These are phyloP conservation scores for Kodamaea laetipori DNA, from an alignment of 805 yeast species.

Conservation along the genomic window DNA sequence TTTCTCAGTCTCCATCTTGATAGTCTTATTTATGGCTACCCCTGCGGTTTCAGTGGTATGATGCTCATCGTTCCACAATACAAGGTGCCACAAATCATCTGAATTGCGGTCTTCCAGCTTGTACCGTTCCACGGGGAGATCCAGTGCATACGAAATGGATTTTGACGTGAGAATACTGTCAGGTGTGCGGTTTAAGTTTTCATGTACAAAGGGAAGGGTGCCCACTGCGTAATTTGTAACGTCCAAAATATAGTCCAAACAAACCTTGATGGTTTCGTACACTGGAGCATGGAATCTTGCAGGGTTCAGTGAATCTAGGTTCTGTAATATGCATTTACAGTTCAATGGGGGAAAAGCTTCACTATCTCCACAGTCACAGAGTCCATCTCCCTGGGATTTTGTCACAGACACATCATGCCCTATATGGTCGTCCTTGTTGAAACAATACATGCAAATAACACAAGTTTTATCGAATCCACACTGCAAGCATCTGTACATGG, in stretches of 20 bases:
- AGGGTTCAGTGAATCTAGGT: slow-evolving; percentile 10
- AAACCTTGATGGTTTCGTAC: slow-evolving; percentile 30
- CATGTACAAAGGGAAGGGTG: slow-evolving; percentile 44
- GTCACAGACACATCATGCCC: slow-evolving; percentile 64
- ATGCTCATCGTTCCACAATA: slow-evolving; percentile 79
- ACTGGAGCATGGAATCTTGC: slow-evolving; percentile 22
- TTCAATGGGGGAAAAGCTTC: slow-evolving; percentile 60
- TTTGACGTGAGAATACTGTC: slow-evolving; percentile 23
- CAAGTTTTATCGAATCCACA: slow-evolving; percentile 81
- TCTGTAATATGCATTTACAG: slow-evolving; percentile 44
- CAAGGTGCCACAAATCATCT: slow-evolving; percentile 39
- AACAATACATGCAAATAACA: slow-evolving; percentile 73
- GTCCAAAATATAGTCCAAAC: slow-evolving; percentile 46
- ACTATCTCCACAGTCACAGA: slow-evolving; percentile 75
- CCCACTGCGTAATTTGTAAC: slow-evolving; percentile 41
- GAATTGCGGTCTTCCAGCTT: background rate
- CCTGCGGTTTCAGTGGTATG: slow-evolving; percentile 63
- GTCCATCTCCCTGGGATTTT: slow-evolving; percentile 55
- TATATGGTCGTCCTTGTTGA: slow-evolving; percentile 65
- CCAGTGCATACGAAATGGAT: slow-evolving; percentile 32
- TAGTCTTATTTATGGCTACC: slow-evolving; percentile 43
- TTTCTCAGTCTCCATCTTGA: slow-evolving; percentile 24
- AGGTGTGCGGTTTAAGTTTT: slow-evolving; percentile 20
- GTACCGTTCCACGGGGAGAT: slow-evolving; percentile 26
- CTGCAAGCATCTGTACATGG: slow-evolving; percentile 70